Evolutionary conservation across 257 asterid species (phyloP).

Genomic region (Forsythia suspensa): DNA sequence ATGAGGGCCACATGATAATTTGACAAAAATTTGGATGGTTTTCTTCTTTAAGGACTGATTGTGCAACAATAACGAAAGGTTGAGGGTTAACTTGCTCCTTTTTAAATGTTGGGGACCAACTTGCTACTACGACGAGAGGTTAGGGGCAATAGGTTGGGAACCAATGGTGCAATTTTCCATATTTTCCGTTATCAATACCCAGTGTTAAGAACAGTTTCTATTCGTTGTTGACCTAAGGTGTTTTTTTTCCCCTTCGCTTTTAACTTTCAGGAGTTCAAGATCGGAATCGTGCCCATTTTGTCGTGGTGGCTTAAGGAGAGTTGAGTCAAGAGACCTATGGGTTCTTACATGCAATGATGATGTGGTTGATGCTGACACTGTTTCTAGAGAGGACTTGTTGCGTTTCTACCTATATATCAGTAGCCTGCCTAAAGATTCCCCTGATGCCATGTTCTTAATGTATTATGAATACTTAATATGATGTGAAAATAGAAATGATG

Average conservation of each 20-base stretch:
- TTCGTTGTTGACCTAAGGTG: background rate
- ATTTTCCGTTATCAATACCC: background rate
- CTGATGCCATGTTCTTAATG: constrained; percentile 45
- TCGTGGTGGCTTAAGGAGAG: constrained; percentile 56
- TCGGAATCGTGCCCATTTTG: constrained; percentile 59
- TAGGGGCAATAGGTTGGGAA: background rate
- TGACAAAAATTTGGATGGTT: background rate
- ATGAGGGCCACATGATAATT: background rate
- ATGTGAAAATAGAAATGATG: constrained; percentile 18
- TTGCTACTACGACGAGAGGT: background rate
- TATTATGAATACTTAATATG: constrained; percentile 48
- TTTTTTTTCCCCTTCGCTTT: background rate
- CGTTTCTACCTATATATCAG: constrained; percentile 44
- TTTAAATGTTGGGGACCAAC: background rate
- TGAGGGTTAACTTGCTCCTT: background rate
- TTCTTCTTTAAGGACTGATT: background rate
- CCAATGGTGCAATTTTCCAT: background rate
- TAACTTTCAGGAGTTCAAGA: constrained; percentile 44
- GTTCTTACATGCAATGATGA: constrained; percentile 48
- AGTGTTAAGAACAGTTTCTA: background rate
- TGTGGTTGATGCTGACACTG: constrained; percentile 44
- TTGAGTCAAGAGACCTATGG: constrained; percentile 58
- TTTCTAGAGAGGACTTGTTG: constrained; percentile 37
- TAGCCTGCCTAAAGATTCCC: constrained; percentile 47
- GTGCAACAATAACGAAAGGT: background rate